These are phyloP conservation scores for Erythrophleum fordii DNA, from an alignment of 306 rosid species.

Conservation along the genomic window DNA sequence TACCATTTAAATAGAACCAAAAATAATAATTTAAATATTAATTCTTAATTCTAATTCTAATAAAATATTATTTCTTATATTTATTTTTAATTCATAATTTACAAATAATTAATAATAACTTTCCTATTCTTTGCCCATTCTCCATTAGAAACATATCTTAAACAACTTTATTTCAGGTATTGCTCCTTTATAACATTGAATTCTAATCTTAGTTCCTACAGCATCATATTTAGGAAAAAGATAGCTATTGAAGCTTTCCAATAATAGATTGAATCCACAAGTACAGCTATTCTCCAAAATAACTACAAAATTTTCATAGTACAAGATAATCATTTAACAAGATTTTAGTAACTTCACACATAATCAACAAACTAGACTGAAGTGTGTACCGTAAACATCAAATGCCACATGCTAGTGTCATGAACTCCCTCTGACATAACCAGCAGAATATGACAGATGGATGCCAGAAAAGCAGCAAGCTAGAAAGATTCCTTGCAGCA, in stretches of 20 bases:
- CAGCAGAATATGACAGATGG: slow-evolving; percentile 76
- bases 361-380: slow-evolving; percentile 4
- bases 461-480: slow-evolving; percentile 82
- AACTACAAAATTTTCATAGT: neutral
- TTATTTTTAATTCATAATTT: too few relatives aligned
- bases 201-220: neutral
- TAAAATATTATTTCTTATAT: too few relatives aligned
- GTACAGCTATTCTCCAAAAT: neutral
- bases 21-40: too few relatives aligned
- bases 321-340: slow-evolving; percentile 16
- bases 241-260: neutral
- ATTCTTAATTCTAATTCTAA: too few relatives aligned
- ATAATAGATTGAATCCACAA: slow-evolving; percentile 19
- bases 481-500: slow-evolving; percentile 76
- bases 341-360: slow-evolving; percentile 20
- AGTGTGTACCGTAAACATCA: slow-evolving; percentile 73
- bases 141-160: too few relatives aligned
- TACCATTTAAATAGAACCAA: too few relatives aligned
- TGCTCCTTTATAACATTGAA: neutral
- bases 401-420: slow-evolving; percentile 76
- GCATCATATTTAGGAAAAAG: neutral
- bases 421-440: slow-evolving; percentile 89
- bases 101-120: too few relatives aligned
- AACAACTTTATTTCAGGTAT: slow-evolving; percentile 8
- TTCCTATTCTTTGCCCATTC: too few relatives aligned